A percentile compares a stretch with the other conserved stretches of the same genome.
These are phyloP conservation scores for Gaertneriomyces sp. DNA, from an alignment of 192 early-diverging fungal species.

Conservation along the genomic window DNA sequence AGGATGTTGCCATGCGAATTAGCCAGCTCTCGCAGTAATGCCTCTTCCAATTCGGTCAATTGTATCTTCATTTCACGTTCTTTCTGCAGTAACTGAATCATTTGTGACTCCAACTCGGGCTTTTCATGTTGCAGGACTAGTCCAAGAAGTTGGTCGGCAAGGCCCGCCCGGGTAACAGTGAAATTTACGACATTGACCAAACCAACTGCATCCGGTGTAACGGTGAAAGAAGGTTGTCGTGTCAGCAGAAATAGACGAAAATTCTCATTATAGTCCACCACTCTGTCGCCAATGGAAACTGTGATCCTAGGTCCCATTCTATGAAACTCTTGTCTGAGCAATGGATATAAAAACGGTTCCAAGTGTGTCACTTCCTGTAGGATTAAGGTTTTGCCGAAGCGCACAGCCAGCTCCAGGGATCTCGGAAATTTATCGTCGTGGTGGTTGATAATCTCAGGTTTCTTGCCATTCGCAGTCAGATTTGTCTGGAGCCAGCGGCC, in stretches of 20 bases:
- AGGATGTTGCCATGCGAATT: slow-evolving; percentile 59
- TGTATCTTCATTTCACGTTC: slow-evolving; percentile 57
- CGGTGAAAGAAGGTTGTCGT: slow-evolving; percentile 28
- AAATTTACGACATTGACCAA: slow-evolving; percentile 52
- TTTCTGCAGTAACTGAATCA: slow-evolving; percentile 45
- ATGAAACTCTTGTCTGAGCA: slow-evolving; percentile 45
- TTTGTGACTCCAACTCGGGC: slow-evolving; percentile 53
- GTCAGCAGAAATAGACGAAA: slow-evolving; percentile 55
- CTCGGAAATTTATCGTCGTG: slow-evolving; percentile 53
- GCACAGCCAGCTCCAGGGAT: slow-evolving; percentile 50
- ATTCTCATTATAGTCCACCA: slow-evolving; percentile 54
- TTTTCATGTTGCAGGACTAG: slow-evolving; percentile 55
- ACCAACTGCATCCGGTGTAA: slow-evolving; percentile 41
- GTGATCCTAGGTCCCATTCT: slow-evolving; percentile 52
- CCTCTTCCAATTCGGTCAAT: slow-evolving; percentile 49
- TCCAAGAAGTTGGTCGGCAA: slow-evolving; percentile 53
- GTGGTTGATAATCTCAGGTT: slow-evolving; percentile 54
- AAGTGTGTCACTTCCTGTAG: slow-evolving; percentile 48
- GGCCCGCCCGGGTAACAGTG: slow-evolving; percentile 52
- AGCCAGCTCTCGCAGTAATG: slow-evolving; percentile 51
- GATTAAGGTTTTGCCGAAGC: slow-evolving; percentile 61
- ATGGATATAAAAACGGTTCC: slow-evolving; percentile 49
- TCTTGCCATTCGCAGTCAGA: slow-evolving; percentile 35
- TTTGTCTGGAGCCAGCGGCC: slow-evolving; percentile 49
- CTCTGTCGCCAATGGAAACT: slow-evolving; percentile 55